These are phyloP conservation scores for Trametes sp. DNA, from an alignment of 1,284 basidiomycete genomes.

Conservation along the genomic window DNA sequence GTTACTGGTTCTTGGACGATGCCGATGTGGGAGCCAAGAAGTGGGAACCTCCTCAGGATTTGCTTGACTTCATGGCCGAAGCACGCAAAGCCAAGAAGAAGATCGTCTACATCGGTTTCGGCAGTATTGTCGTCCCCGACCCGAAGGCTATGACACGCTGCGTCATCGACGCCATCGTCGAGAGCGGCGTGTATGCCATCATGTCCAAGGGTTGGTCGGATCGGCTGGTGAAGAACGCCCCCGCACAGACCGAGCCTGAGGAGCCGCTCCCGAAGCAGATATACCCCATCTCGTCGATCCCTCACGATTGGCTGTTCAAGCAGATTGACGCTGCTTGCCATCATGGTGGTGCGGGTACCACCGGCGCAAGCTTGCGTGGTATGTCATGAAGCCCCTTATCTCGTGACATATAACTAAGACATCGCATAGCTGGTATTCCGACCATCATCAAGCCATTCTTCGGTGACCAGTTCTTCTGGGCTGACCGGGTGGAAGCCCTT, in stretches of 20 bases:
- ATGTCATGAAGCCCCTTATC: conserved; percentile 30
- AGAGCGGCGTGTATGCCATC: conserved; percentile 89
- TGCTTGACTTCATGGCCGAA: conserved; percentile 83
- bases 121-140: conserved; percentile 97
- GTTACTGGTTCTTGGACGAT: conserved; percentile 95
- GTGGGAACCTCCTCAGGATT: conserved; percentile 85
- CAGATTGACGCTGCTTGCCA: conserved; percentile 96
- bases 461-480: conserved; percentile 98
- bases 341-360: conserved; percentile 97
- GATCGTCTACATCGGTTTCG: conserved; percentile 97
- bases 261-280: conserved; percentile 80
- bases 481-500: conserved; percentile 91
- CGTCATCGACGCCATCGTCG: conserved; percentile 87
- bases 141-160: conserved; percentile 91
- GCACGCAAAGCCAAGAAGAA: conserved; percentile 83
- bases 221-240: conserved; percentile 71
- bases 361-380: conserved; percentile 92
- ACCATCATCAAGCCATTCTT: conserved; percentile 98
- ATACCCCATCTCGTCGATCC: conserved; percentile 86
- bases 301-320: conserved; percentile 97
- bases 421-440: conserved; percentile 81
- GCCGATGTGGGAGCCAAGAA: conserved; percentile 87
- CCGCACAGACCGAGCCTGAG: conserved; percentile 65
- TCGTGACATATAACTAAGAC: conserved; percentile 21
- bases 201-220: conserved; percentile 99